Evolutionary conservation across 2,329 filamentous ascomycete species (phyloP).

Genomic region (Pseudogymnoascus sp.): DNA sequence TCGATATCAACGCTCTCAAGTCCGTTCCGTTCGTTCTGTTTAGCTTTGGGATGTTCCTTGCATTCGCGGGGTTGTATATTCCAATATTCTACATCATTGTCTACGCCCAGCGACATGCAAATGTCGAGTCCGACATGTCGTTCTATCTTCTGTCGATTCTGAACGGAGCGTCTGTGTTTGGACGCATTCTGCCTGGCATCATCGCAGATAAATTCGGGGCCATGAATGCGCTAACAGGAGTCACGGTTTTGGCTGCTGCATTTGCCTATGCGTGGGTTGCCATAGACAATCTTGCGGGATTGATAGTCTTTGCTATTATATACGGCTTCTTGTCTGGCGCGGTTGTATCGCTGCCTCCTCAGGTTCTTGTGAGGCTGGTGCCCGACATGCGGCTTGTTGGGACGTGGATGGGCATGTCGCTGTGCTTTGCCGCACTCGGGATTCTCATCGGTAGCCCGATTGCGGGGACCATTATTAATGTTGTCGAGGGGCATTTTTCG

Average conservation of each 20-base stretch:
- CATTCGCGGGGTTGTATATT: background rate
- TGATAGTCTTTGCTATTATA: conserved; percentile 57
- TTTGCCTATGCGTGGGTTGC: conserved; percentile 39
- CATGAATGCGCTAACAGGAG: conserved; percentile 47
- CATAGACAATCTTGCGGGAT: conserved; percentile 44
- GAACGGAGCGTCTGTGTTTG: conserved; percentile 46
- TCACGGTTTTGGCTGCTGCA: conserved; percentile 39
- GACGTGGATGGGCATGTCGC: conserved; percentile 14
- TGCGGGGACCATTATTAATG: conserved; percentile 14
- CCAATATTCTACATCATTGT: conserved; percentile 32
- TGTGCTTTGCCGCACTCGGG: conserved; percentile 11
- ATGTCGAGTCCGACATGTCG: conserved; percentile 34
- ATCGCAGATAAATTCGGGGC: conserved; percentile 47
- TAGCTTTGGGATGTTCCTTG: background rate
- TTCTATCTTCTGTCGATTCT: conserved; percentile 48
- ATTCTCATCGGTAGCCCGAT: conserved; percentile 16
- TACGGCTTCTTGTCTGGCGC: conserved; percentile 66
- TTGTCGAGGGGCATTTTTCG: background rate
- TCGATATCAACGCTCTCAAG: background rate
- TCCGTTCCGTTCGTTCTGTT: background rate
- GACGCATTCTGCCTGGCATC: conserved; percentile 48
- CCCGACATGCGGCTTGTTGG: conserved; percentile 14
- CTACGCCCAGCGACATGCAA: conserved; percentile 37
- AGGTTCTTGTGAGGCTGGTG: conserved; percentile 11
- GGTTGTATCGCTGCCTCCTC: conserved; percentile 55